Percentiles rank a stretch among this genome's conserved stretches.
Evolutionary conservation across 768 basidiomycete genomes (phyloP).

Genomic region (Termitomyces sp.): DNA sequence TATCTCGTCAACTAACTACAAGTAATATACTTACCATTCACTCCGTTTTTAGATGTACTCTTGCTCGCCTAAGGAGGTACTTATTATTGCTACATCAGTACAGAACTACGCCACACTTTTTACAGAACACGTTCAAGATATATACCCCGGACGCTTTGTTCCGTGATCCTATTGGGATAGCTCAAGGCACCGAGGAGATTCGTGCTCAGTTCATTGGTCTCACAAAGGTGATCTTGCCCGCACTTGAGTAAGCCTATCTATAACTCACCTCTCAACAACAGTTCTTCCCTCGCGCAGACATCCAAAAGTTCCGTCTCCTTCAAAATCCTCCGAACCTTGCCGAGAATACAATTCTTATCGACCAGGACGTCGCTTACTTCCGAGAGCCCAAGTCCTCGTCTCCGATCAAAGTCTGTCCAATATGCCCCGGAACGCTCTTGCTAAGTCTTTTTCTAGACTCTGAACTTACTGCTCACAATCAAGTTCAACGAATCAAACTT

Average conservation of each 20-base stretch:
- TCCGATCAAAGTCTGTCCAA: background rate
- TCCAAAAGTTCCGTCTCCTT: background rate
- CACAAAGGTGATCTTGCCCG: background rate
- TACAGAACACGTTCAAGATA: background rate
- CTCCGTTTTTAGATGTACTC: background rate
- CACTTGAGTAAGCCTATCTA: no score
- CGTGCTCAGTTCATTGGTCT: constrained; percentile 3
- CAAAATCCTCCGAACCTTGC: background rate
- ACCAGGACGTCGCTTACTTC: background rate
- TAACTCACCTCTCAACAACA: background rate
- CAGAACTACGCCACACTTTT: background rate
- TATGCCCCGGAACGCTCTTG: background rate
- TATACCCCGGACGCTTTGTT: background rate
- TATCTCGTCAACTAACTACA: background rate
- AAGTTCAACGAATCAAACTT: background rate
- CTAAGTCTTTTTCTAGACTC: background rate
- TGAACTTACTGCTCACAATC: background rate
- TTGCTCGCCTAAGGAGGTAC: background rate
- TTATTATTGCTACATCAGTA: background rate
- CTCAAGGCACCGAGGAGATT: background rate
- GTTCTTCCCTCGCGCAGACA: background rate
- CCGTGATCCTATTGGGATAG: constrained; percentile 6
- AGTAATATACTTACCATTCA: background rate
- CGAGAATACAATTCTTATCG: background rate
- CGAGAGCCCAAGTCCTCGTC: background rate